These are phyloP conservation scores for Coemansia asiatica DNA, from an alignment of 192 early-diverging fungal genomes.

Conservation along the genomic window DNA sequence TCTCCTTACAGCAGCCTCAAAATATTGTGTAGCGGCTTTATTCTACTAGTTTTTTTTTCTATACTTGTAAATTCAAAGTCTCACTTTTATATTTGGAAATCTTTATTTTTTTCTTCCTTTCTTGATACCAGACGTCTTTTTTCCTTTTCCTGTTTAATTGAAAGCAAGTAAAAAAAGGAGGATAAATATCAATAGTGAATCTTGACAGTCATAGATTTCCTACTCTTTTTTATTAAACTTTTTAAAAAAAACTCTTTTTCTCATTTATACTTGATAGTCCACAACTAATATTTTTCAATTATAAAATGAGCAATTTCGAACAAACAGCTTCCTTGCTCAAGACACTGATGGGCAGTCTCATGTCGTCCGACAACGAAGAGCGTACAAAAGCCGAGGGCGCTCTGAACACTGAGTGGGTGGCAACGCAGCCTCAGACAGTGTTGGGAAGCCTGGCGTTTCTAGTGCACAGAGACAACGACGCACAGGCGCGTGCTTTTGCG, in stretches of 20 bases:
- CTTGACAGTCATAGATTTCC: background rate
- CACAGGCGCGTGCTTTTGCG: conserved; percentile 64
- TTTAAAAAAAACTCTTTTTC: background rate
- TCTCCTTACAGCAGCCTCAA: background rate
- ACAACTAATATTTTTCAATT: background rate
- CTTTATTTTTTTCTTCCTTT: background rate
- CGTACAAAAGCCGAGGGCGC: conserved; percentile 64
- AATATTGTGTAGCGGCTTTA: background rate
- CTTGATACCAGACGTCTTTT: background rate
- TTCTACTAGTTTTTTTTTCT: background rate
- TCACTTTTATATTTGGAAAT: background rate
- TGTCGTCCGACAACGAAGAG: conserved; percentile 61
- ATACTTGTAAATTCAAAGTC: background rate
- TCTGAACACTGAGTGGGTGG: conserved; percentile 63
- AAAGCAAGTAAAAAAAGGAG: background rate
- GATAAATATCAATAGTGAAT: background rate
- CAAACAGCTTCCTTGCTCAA: conserved; percentile 48
- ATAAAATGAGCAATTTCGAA: conserved; percentile 29
- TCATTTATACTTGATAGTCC: background rate
- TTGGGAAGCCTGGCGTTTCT: conserved; percentile 63
- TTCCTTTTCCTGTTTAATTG: too few species aligned
- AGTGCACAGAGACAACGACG: conserved; percentile 54
- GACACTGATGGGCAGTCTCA: conserved; percentile 49
- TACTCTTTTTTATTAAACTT: too few species aligned
- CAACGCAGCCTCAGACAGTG: conserved; percentile 60